phyloP scores from a whole-genome alignment of 495 filamentous ascomycete genomes.

The Chaetomium fimeti region DNA sequence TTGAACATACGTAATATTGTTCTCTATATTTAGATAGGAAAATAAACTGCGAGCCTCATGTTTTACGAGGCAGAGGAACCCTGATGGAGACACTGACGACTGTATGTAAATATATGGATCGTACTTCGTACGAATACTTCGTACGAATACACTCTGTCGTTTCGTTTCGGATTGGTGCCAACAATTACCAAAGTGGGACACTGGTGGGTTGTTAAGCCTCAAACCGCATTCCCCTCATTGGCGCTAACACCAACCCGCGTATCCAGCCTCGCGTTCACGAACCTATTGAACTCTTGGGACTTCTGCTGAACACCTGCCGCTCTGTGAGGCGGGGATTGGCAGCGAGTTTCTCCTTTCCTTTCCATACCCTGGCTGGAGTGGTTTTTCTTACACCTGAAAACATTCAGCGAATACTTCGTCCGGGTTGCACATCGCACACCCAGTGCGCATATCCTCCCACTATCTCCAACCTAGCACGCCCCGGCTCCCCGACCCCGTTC shows the following conservation, averaged over 20 bases:
- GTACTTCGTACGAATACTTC: too few relatives aligned
- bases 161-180: neutral
- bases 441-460: neutral
- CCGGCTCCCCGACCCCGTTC: conserved; percentile 6
- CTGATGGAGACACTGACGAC: too few relatives aligned
- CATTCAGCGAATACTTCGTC: neutral
- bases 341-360: neutral
- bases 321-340: neutral
- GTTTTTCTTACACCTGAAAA: neutral
- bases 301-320: neutral
- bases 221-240: neutral
- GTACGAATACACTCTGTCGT: too few relatives aligned
- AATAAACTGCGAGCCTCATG: too few relatives aligned
- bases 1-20: too few relatives aligned
- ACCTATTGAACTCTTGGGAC: neutral
- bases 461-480: conserved; percentile 15
- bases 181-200: neutral
- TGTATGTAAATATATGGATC: too few relatives aligned
- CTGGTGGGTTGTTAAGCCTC: conserved; percentile 2
- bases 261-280: neutral
- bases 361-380: neutral
- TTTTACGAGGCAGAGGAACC: too few relatives aligned
- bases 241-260: conserved; percentile 4
- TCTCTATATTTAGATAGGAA: too few relatives aligned
- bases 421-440: neutral